Evolutionary conservation across 352 stramenopile species (phyloP), one percentile per base, ranked within the genome.

Genomic region (Aphanomyces euteiches): DNA sequence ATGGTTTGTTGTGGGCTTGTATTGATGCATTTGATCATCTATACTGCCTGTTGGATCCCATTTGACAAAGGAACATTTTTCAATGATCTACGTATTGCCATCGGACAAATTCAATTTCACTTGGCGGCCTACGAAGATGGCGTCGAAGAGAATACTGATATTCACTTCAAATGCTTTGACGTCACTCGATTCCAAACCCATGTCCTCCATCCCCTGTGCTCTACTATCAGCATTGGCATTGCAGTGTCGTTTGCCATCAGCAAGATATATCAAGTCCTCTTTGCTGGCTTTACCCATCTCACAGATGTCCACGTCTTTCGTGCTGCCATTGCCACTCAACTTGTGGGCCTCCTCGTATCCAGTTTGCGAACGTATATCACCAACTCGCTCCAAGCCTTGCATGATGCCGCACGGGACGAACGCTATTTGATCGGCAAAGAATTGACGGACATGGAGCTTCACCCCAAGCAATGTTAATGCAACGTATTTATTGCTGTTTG

Each of bases 371-470:
- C 76, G 40, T 64, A 80, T 40, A 76, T 93, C 47, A 74, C 64
- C 7, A 76, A 72, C 21, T 94, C 86, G 88, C 66, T 92, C 12
- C 75, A 79, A 5, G 84, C 85, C 12, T 74, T 95, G n/a, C 84
- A 83, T 61, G 88, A 95, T 72, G 88, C 85, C 70, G 91, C 94
- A 48, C 86, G 86, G 34, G 93, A 95, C 73, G 88, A 95, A 66
- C 86, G 86, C 43, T 95, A 94, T 77, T 73, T 95, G 53, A 91
- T 95, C 66, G 88, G 88, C 40, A 83, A 85, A 3, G 80, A 95
- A 73, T 75, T 95, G 7, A 85, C 91, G 69, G 88, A 95, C 72
- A 95, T 92, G 85, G 84, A 40, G 28, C 3, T n/a, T 10, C 54
- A 7, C 6, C 17, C 54, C 19, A 61, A 61, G 28, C 54, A 61